Percentiles rank a stretch among this genome's conserved stretches.
Evolutionary conservation across 371 early-diverging fungal genomes (phyloP).

Genomic region (Mortierella sp.): DNA sequence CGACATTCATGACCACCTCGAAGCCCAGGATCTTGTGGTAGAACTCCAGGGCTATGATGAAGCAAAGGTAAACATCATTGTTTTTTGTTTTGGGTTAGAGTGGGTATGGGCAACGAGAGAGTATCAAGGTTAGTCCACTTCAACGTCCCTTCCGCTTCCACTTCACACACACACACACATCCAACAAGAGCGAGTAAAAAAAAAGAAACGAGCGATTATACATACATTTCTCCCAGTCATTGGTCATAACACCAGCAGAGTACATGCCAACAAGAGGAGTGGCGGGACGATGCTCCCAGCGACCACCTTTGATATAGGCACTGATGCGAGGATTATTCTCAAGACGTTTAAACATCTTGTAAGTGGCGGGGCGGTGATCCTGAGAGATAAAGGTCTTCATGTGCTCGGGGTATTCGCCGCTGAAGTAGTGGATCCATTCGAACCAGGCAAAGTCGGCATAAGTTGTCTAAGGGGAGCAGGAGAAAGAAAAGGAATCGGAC

Average conservation of each 20-base stretch:
- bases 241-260: slow-evolving; percentile 34
- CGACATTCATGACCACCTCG: slow-evolving; percentile 25
- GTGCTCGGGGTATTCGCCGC: slow-evolving; percentile 26
- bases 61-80: neutral
- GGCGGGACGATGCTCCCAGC: slow-evolving; percentile 50
- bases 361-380: slow-evolving; percentile 31
- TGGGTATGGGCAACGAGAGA: neutral
- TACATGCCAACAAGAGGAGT: slow-evolving; percentile 26
- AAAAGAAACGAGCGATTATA: neutral
- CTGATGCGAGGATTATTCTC: slow-evolving; percentile 37
- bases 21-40: slow-evolving; percentile 38
- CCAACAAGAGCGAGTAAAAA: neutral
- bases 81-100: neutral
- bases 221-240: slow-evolving; percentile 38
- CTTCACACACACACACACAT: neutral
- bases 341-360: slow-evolving; percentile 44
- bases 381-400: slow-evolving; percentile 33
- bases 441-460: slow-evolving; percentile 45
- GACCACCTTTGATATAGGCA: slow-evolving; percentile 49
- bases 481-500: too few species aligned
- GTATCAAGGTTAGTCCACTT: neutral
- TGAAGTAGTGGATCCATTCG: slow-evolving; percentile 45
- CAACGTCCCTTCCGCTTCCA: neutral
- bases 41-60: slow-evolving; percentile 35
- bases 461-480: slow-evolving; percentile 24